Conservation (phyloP, 345 rosid species). For the Populus pruinosa region DNA sequence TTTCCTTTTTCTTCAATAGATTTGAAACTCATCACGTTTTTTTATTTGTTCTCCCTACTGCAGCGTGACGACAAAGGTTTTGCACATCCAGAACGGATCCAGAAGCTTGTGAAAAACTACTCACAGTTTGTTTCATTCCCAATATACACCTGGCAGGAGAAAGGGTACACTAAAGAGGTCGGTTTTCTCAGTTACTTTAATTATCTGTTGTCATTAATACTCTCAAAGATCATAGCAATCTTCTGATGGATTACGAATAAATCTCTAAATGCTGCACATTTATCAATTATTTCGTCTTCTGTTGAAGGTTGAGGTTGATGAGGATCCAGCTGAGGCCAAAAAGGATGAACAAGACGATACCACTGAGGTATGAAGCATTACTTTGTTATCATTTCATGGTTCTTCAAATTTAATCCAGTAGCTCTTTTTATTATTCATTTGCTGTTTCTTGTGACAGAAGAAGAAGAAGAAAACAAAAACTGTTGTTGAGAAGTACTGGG, state of each 20-base stretch:
- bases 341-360: conserved; percentile 50
- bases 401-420: background rate
- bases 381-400: background rate
- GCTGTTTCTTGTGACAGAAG: conserved; percentile 39
- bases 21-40: conserved; percentile 15
- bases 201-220: too few species aligned
- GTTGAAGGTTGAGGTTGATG: conserved; percentile 88
- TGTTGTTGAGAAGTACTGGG: conserved; percentile 94
- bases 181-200: background rate
- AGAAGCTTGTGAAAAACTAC: conserved; percentile 92
- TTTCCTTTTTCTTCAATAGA: background rate
- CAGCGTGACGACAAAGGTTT: conserved; percentile 81
- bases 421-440: conserved; percentile 4
- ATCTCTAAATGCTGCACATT: background rate
- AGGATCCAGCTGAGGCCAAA: conserved; percentile 75
- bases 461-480: conserved; percentile 95
- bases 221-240: too few species aligned
- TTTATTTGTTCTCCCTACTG: conserved; percentile 9
- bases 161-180: conserved; percentile 95
- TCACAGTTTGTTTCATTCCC: conserved; percentile 98
- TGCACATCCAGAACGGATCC: conserved; percentile 87
- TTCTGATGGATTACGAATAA: too few species aligned
- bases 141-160: conserved; percentile 97
- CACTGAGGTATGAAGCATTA: conserved; percentile 50
- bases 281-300: background rate